Evolutionary conservation across 805 yeast species (phyloP).

Genomic region (Huiozyma sinensis): DNA sequence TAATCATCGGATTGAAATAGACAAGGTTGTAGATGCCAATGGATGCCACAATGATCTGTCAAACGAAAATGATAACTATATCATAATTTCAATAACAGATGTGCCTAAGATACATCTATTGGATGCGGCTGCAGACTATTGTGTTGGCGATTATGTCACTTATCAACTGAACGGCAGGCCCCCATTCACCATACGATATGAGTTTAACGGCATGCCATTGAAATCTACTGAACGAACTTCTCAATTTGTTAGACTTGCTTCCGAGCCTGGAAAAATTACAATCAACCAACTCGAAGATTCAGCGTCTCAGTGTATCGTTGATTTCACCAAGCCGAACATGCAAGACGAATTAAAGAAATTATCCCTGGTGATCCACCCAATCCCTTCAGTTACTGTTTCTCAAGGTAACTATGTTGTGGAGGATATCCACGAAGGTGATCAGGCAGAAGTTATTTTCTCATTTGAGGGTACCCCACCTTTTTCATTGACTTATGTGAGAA

Average conservation of each 20-base stretch:
- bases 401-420: constrained; percentile 68
- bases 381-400: constrained; percentile 72
- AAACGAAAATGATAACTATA: constrained; percentile 27
- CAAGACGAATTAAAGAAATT: constrained; percentile 26
- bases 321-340: constrained; percentile 36
- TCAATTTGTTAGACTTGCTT: constrained; percentile 59
- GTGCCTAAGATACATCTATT: constrained; percentile 54
- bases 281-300: constrained; percentile 66
- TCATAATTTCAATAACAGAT: constrained; percentile 57
- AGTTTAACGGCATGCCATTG: constrained; percentile 53
- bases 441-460: constrained; percentile 73
- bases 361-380: constrained; percentile 37
- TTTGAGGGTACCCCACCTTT: constrained; percentile 90
- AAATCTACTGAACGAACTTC: constrained; percentile 42
- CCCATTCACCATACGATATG: constrained; percentile 68
- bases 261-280: constrained; percentile 67
- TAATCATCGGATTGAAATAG: constrained; percentile 49
- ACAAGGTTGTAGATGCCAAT: constrained; percentile 50
- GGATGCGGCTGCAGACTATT: constrained; percentile 41
- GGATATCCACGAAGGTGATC: constrained; percentile 91
- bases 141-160: constrained; percentile 87
- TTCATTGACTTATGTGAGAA: constrained; percentile 71
- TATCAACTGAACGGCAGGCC: constrained; percentile 69
- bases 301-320: constrained; percentile 59
- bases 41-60: constrained; percentile 51